Percentiles rank a stretch among this genome's conserved stretches.
phyloP scores from a whole-genome alignment of 345 rosid species.

The Dovyalis caffra region DNA sequence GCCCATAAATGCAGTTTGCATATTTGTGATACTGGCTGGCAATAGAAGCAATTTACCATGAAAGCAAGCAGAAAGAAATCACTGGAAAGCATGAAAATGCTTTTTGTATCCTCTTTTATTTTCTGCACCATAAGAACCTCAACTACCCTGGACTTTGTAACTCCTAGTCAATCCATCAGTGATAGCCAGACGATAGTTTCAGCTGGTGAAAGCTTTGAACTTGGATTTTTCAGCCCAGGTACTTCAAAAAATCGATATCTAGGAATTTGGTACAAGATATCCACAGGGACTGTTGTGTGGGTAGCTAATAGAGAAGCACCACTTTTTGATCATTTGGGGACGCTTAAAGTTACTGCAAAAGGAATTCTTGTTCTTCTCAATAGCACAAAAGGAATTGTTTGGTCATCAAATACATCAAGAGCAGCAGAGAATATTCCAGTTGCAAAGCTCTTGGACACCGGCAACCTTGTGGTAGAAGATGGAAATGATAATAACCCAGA shows the following conservation, averaged over 20 bases:
- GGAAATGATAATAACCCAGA: background rate
- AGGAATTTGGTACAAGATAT: no score
- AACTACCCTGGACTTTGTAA: background rate
- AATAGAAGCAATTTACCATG: background rate
- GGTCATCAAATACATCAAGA: slow-evolving; percentile 21
- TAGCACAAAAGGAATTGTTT: slow-evolving; percentile 8
- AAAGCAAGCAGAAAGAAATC: background rate
- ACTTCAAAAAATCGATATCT: no score
- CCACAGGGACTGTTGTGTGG: no score
- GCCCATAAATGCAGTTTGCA: no score
- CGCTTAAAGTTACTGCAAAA: background rate
- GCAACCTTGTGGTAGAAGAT: slow-evolving; percentile 25
- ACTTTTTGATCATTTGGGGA: slow-evolving; percentile 5
- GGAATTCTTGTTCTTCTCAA: slow-evolving; percentile 25
- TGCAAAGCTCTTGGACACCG: slow-evolving; percentile 19
- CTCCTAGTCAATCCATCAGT: background rate
- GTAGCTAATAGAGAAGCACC: no score
- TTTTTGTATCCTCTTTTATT: background rate
- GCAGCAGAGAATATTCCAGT: background rate
- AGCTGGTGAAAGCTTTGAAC: background rate
- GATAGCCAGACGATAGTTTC: slow-evolving; percentile 10
- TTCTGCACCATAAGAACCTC: background rate
- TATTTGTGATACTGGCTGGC: background rate
- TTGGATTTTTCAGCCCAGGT: no score
- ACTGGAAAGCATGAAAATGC: background rate